Conservation (phyloP, 116 monocot species). For the Phalaenopsis hybrid region DNA sequence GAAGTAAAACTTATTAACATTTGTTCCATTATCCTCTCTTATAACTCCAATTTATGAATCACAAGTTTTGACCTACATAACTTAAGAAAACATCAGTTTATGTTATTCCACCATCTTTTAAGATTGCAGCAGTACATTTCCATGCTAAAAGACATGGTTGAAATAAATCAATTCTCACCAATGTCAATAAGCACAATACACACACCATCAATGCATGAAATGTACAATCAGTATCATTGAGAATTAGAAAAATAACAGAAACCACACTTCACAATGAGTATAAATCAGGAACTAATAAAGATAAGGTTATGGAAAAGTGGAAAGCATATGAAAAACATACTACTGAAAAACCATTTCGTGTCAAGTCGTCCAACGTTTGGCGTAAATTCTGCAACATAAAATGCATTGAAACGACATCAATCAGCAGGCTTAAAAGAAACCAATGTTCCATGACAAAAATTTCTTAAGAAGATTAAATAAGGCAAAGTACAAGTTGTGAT, state of each 20-base stretch:
- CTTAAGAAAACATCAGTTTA: neutral
- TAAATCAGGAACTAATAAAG: neutral
- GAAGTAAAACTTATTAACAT: too few relatives aligned
- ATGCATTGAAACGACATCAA: neutral
- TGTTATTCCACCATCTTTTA: neutral
- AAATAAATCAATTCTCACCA: neutral
- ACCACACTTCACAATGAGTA: neutral
- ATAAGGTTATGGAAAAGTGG: neutral
- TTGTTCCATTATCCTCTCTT: too few relatives aligned
- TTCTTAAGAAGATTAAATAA: neutral
- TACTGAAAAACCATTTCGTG: conserved; percentile 84
- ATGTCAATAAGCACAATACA: neutral
- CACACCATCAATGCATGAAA: neutral
- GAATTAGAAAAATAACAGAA: neutral
- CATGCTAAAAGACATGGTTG: neutral
- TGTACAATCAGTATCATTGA: neutral
- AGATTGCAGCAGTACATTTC: neutral
- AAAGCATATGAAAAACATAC: conserved; percentile 45
- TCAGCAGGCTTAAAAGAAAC: neutral
- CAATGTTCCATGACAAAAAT: neutral
- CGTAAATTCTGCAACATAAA: conserved; percentile 78
- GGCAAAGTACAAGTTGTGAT: neutral
- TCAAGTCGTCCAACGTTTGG: conserved; percentile 95
- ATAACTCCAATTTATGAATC: too few relatives aligned
- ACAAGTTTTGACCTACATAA: too few relatives aligned